Evolutionary conservation across 2,329 filamentous ascomycete genomes (phyloP).

Genomic region (Pezicula neosporulosa): DNA sequence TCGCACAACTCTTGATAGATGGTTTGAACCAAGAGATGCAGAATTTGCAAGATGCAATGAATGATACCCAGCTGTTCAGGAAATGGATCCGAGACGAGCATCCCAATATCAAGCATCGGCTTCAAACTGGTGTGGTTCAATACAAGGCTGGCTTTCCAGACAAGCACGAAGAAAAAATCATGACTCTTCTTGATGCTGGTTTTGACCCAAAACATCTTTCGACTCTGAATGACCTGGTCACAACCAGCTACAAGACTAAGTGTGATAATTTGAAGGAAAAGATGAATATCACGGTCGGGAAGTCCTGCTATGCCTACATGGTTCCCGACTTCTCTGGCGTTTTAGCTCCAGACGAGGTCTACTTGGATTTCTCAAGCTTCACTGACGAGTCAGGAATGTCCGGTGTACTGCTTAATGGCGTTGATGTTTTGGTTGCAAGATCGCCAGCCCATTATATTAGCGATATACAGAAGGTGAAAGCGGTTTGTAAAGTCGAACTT

Average conservation of each 20-base stretch:
- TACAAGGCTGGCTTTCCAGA: constrained; percentile 19
- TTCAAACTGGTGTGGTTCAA: constrained; percentile 19
- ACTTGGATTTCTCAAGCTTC: constrained; percentile 65
- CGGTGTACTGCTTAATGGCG: constrained; percentile 50
- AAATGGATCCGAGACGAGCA: constrained; percentile 49
- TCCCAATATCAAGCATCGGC: constrained; percentile 33
- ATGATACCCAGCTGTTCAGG: constrained; percentile 45
- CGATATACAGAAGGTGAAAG: constrained; percentile 68
- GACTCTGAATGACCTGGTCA: constrained; percentile 45
- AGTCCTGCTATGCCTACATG: constrained; percentile 63
- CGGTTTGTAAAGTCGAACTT: constrained; percentile 55
- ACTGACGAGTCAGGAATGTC: constrained; percentile 49
- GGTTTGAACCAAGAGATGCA: constrained; percentile 50
- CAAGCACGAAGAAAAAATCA: constrained; percentile 43
- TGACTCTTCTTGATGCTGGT: constrained; percentile 54
- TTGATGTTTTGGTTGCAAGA: constrained; percentile 64
- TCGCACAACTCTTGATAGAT: constrained; percentile 46
- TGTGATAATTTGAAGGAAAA: constrained; percentile 40
- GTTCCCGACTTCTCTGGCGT: constrained; percentile 62
- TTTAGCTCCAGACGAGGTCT: constrained; percentile 62
- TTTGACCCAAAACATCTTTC: constrained; percentile 49
- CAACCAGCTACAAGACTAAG: constrained; percentile 12
- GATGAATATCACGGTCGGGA: constrained; percentile 57
- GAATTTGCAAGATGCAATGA: constrained; percentile 46
- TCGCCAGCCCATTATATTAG: constrained; percentile 67